These are phyloP conservation scores for Suillus cothurnatus DNA, from an alignment of 768 basidiomycete species.

Conservation along the genomic window DNA sequence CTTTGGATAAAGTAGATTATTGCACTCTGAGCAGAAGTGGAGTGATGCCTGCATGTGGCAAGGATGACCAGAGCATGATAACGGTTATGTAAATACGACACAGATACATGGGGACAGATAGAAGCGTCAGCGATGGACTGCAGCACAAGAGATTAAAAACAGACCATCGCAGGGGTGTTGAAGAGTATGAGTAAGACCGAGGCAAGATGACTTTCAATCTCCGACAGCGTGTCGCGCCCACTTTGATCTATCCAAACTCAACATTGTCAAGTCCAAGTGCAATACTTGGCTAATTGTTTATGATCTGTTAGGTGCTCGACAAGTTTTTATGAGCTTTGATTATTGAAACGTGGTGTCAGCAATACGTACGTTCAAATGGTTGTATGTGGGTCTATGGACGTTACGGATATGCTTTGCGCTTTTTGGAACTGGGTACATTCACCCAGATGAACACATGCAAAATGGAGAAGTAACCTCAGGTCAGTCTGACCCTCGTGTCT, in stretches of 20 bases:
- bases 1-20: slow-evolving; percentile 92
- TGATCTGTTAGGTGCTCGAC: slow-evolving; percentile 2
- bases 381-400: slow-evolving; percentile 29
- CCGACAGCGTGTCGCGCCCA: slow-evolving; percentile 16
- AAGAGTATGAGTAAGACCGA: neutral
- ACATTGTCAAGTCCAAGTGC: neutral
- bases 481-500: slow-evolving; percentile 15
- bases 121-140: slow-evolving; percentile 13
- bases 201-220: slow-evolving; percentile 31
- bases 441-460: slow-evolving; percentile 46
- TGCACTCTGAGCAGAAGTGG: slow-evolving; percentile 93
- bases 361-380: slow-evolving; percentile 18
- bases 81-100: neutral
- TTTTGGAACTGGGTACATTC: slow-evolving; percentile 39
- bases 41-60: slow-evolving; percentile 63
- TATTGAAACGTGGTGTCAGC: slow-evolving; percentile 16
- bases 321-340: neutral
- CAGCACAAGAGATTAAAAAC: slow-evolving; percentile 17
- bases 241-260: neutral
- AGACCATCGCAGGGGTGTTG: slow-evolving; percentile 23
- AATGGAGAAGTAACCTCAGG: slow-evolving; percentile 42
- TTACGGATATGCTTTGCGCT: slow-evolving; percentile 34
- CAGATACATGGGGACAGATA: neutral
- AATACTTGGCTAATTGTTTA: neutral
- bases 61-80: neutral